Conservation (phyloP, 768 basidiomycete species). For the Leucocoprinus birnbaumii region DNA sequence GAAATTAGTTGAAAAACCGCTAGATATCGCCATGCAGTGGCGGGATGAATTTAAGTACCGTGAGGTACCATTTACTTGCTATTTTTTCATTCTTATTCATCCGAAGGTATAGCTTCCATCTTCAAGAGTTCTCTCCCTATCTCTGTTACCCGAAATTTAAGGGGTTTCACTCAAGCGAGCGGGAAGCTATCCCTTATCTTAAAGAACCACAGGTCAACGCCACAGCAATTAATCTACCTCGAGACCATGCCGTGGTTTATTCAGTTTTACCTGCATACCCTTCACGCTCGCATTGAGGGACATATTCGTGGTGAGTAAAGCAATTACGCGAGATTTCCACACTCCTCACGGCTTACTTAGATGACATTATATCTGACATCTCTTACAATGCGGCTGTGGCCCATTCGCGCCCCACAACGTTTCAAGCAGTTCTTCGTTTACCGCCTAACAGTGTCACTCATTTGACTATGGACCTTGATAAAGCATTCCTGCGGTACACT, state of each 20-base stretch:
- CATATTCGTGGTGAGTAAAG: slow-evolving; percentile 13
- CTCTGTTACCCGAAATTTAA: slow-evolving; percentile 66
- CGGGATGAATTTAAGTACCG: slow-evolving; percentile 60
- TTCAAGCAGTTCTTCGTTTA: slow-evolving; percentile 70
- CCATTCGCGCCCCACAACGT: slow-evolving; percentile 71
- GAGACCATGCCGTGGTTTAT: slow-evolving; percentile 95
- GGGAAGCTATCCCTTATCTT: slow-evolving; percentile 71
- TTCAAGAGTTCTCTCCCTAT: slow-evolving; percentile 42
- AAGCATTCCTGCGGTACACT: slow-evolving; percentile 88
- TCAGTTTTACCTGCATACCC: slow-evolving; percentile 83
- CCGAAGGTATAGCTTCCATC: neutral
- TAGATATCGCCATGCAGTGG: slow-evolving; percentile 61
- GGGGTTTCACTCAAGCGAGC: slow-evolving; percentile 71
- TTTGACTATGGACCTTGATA: slow-evolving; percentile 72
- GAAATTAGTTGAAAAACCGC: slow-evolving; percentile 39
- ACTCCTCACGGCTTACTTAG: slow-evolving; percentile 28
- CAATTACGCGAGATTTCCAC: neutral
- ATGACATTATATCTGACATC: slow-evolving; percentile 60
- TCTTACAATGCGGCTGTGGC: slow-evolving; percentile 66
- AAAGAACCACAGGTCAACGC: slow-evolving; percentile 49
- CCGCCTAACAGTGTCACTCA: slow-evolving; percentile 64
- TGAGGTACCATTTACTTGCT: slow-evolving; percentile 27
- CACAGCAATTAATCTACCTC: slow-evolving; percentile 62
- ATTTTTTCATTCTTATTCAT: neutral
- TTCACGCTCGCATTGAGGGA: slow-evolving; percentile 50